Evolutionary conservation across 2,329 filamentous ascomycete species (phyloP), one percentile per base, ranked within the genome.

Genomic region (Botrytis elliptica): DNA sequence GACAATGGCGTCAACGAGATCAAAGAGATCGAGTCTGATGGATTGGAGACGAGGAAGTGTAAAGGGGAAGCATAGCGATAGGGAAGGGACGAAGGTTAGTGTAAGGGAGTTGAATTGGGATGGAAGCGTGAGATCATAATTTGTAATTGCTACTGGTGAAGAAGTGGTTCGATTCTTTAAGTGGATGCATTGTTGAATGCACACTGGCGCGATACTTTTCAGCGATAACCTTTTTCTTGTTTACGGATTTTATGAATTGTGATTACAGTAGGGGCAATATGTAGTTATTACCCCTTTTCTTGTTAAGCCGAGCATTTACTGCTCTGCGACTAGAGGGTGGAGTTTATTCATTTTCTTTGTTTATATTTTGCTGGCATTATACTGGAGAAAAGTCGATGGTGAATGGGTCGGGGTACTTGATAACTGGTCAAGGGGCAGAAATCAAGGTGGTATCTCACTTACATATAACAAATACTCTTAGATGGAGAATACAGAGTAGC

Each of bases 201-300:
- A 68, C 55, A 40, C 36, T 46, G 38, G 38, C 59, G 63, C 71
- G 52, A 72, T 72, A 52, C 38, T 59, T 60, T 72, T 72, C 63
- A 69, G 71, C 40, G 71, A 46, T 10, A 67, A 29, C 59, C 33
- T 57, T 59, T 70, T 69, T 29, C 20, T 72, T 72, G 16, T 40
- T 69, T 72, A 72, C 59, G 71, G 63, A 72, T 62, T 40, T 72
- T 69, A 72, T 59, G 71, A 72, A 72, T 68, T 69, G 52, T 42
- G 49, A 57, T 57, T 69, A 59, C 66, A 42, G 49, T 69, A 59
- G 36, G 52, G 38, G 52, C 14, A 22, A 46, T 49, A n/a, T 44
- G 20, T 38, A 65, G 71, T n/a, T 42, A 25, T 36, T 29, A 33
- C 63, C 55, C n/a, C 16, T 40, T 68, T 38, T 38, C 29, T 29